A percentile compares a stretch with the other conserved stretches of the same genome.
Evolutionary conservation across 768 basidiomycete species (phyloP).

Genomic region (Porphyrellus cyaneotinctus): DNA sequence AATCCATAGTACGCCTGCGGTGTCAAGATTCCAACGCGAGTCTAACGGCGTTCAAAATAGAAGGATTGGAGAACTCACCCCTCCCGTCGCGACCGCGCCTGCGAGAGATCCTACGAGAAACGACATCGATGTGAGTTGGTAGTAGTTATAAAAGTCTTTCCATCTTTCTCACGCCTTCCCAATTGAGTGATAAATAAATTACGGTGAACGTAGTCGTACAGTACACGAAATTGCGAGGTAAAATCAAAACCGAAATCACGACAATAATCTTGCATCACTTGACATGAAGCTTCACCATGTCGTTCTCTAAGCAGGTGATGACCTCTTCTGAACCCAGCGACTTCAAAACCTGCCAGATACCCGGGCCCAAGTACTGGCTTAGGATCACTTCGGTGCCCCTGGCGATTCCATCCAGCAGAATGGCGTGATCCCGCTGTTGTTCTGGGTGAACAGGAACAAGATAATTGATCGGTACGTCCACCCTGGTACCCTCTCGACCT

Average conservation of each 20-base stretch:
- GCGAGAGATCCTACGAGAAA: constrained; percentile 63
- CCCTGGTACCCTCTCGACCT: constrained; percentile 30
- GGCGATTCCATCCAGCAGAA: constrained; percentile 43
- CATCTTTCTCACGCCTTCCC: too few relatives aligned
- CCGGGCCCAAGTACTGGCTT: constrained; percentile 34
- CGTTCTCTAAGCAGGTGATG: constrained; percentile 12
- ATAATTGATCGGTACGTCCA: constrained; percentile 40
- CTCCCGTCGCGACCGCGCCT: constrained; percentile 64
- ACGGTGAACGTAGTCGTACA: not conserved
- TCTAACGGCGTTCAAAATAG: not conserved
- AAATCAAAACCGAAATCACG: not conserved
- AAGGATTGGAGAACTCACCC: constrained; percentile 36
- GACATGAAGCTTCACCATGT: constrained; percentile 26
- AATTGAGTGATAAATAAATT: constrained; percentile 3
- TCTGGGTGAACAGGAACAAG: constrained; percentile 40
- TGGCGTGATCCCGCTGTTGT: constrained; percentile 42
- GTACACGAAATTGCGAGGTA: constrained; percentile 8
- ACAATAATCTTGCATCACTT: constrained; percentile 8
- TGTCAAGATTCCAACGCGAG: too few relatives aligned
- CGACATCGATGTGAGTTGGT: constrained; percentile 44
- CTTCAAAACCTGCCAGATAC: constrained; percentile 22
- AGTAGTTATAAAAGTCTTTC: too few relatives aligned
- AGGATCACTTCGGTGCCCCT: constrained; percentile 46
- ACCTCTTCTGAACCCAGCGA: constrained; percentile 8
- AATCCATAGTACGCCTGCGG: constrained; percentile 66